phyloP scores from a whole-genome alignment of 768 basidiomycete genomes.

The Sporobolomyces phaffii region DNA sequence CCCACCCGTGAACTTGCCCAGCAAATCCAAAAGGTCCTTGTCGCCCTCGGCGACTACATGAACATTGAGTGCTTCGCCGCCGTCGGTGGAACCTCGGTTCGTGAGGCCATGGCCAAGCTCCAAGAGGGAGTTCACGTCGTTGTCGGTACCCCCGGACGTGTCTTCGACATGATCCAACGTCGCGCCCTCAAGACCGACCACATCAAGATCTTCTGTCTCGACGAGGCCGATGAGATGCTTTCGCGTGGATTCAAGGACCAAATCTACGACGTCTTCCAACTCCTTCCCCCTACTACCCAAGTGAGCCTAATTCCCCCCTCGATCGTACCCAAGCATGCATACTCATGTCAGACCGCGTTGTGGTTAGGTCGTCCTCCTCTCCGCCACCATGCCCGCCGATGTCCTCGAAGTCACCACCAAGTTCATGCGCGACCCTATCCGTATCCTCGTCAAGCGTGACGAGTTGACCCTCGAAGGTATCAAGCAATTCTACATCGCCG shows the following conservation, averaged over 20 bases:
- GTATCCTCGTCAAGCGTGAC: constrained; percentile 97
- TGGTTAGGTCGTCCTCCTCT: constrained; percentile 71
- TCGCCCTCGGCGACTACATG: constrained; percentile 97
- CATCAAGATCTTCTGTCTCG: constrained; percentile 94
- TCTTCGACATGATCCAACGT: constrained; percentile 98
- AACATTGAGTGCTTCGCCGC: constrained; percentile 98
- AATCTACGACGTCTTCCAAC: constrained; percentile 97
- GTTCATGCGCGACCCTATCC: constrained; percentile 98
- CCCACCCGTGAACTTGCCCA: constrained; percentile 98
- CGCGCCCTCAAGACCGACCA: constrained; percentile 86
- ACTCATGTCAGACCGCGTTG: not conserved
- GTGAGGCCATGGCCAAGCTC: constrained; percentile 93
- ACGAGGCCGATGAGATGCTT: constrained; percentile 91
- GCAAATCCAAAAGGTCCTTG: constrained; percentile 96
- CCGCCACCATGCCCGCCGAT: constrained; percentile 91
- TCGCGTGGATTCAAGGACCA: constrained; percentile 99
- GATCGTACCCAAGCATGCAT: not conserved
- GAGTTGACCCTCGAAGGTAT: constrained; percentile 91
- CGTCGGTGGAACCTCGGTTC: constrained; percentile 93
- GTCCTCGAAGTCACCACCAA: constrained; percentile 99
- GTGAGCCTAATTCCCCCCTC: not conserved
- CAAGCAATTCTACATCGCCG: constrained; percentile 95
- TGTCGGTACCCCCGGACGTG: constrained; percentile 92
- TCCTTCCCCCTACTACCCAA: constrained; percentile 92
- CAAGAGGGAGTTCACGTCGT: constrained; percentile 97